These are phyloP conservation scores for Hypoxylon trugodes DNA, from an alignment of 495 filamentous ascomycete genomes.

Conservation along the genomic window DNA sequence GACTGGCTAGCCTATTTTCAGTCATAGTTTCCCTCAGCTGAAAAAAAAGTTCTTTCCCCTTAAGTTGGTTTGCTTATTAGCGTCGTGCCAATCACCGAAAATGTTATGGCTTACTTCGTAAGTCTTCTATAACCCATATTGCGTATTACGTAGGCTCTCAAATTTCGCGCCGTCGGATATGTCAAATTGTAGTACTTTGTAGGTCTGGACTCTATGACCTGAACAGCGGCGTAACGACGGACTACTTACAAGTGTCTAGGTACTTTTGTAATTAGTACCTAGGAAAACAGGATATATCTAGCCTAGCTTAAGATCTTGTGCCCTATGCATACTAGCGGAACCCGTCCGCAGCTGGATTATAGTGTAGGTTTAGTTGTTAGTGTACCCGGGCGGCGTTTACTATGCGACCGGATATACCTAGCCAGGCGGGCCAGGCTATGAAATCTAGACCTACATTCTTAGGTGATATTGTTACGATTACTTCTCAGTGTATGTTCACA, in stretches of 20 bases:
- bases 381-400: too few species aligned
- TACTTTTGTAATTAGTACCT: conserved; percentile 9
- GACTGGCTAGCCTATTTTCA: conserved; percentile 14
- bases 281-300: conserved; percentile 2
- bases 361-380: conserved; percentile 9
- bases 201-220: too few species aligned
- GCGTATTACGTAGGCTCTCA: too few species aligned
- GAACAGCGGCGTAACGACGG: too few species aligned
- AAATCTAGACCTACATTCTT: too few species aligned
- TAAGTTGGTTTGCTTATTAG: conserved; percentile 14
- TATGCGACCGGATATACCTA: background rate
- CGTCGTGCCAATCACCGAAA: conserved; percentile 13
- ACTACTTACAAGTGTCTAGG: too few species aligned
- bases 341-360: conserved; percentile 32
- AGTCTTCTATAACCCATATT: too few species aligned
- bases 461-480: too few species aligned
- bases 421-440: background rate
- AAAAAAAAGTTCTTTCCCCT: conserved; percentile 12
- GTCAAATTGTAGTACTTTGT: background rate
- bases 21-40: conserved; percentile 28
- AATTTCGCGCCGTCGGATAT: conserved; percentile 8
- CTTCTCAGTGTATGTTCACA: too few species aligned
- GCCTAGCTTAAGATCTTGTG: background rate
- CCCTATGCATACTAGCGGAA: conserved; percentile 30
- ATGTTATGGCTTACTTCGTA: background rate